Evolutionary conservation across 2,329 filamentous ascomycete species (phyloP), one percentile per base, ranked within the genome.

Genomic region (Thermothelomyces thermophilus): DNA sequence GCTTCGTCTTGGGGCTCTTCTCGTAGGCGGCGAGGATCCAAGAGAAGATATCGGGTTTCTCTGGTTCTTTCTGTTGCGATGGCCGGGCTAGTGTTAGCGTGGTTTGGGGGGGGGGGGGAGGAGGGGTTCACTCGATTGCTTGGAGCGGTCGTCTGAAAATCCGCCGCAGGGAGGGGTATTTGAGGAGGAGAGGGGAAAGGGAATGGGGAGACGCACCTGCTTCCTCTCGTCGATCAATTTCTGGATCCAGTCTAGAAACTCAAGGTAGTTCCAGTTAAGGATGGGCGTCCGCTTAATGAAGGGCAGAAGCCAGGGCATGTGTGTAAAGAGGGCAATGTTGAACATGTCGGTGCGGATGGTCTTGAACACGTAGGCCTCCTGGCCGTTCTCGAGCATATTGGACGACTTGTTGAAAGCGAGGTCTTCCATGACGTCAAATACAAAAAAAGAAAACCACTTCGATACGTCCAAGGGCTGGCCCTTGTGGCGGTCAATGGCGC

Each of bases 321-420:
- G 53, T 13, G 48, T 50, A 46, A 57, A 55, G 20, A 55, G 44
- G 24, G 53, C 55, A 19, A 56, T 54, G 51, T 48, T 54, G 48
- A 43, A 55, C 55, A 57, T 57, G 51, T 56, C 53, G 36, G 48
- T 41, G 31, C 55, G 53, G 37, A 56, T 56, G 11, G 53, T 57
- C 41, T 57, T 37, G 47, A 57, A 55, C 28, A 56, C 41, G 46
- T 54, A 52, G 2, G 42, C 41, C 26, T 52, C 48, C 26, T 54
- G 40, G 20, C 51, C 55, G 19, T 46, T 17, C 17, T n/a, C 41
- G 9, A 57, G 41, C 55, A 57, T 57, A 26, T 54, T 41, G 41
- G 51, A 52, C 9, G 48, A 48, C 33, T 54, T 48, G 48, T 54
- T 56, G 53, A 57, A 57, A 22, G 53, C 53, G 13, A 57, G 41